Percentiles rank a stretch among this genome's conserved stretches.
These are phyloP conservation scores for Cadophora gregata DNA, from an alignment of 2,329 filamentous ascomycete species.

Conservation along the genomic window DNA sequence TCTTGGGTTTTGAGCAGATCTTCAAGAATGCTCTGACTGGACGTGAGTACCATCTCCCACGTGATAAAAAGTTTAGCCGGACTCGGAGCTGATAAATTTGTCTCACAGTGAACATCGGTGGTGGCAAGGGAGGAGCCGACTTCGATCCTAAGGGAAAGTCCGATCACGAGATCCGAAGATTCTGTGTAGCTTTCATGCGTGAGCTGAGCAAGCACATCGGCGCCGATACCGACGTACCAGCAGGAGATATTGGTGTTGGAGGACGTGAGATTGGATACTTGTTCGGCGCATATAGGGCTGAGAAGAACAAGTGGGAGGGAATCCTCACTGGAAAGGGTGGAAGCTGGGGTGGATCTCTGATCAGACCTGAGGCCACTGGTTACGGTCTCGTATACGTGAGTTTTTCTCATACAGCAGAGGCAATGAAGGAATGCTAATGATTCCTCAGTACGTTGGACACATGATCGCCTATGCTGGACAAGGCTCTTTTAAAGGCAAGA, in stretches of 20 bases:
- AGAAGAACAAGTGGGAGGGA: constrained; percentile 92
- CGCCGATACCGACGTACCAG: constrained; percentile 93
- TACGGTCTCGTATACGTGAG: constrained; percentile 90
- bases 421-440: background rate
- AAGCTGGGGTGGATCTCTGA: constrained; percentile 90
- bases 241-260: constrained; percentile 94
- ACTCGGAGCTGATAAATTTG: constrained; percentile 21
- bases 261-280: constrained; percentile 92
- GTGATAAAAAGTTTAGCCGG: constrained; percentile 13
- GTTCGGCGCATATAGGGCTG: constrained; percentile 91
- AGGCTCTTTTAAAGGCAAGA: constrained; percentile 88
- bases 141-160: constrained; percentile 99
- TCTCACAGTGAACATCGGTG: constrained; percentile 81
- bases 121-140: constrained; percentile 96
- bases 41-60: constrained; percentile 60
- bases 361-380: constrained; percentile 95
- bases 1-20: constrained; percentile 98
- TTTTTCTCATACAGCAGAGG: constrained; percentile 23
- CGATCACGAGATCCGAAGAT: constrained; percentile 95
- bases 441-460: constrained; percentile 75
- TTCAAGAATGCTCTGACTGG: constrained; percentile 99
- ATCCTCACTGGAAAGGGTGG: constrained; percentile 95
- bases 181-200: constrained; percentile 96
- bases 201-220: constrained; percentile 96
- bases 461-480: constrained; percentile 93